Evolutionary conservation across 345 rosid genomes (phyloP).

Genomic region (Citrus sinensis): DNA sequence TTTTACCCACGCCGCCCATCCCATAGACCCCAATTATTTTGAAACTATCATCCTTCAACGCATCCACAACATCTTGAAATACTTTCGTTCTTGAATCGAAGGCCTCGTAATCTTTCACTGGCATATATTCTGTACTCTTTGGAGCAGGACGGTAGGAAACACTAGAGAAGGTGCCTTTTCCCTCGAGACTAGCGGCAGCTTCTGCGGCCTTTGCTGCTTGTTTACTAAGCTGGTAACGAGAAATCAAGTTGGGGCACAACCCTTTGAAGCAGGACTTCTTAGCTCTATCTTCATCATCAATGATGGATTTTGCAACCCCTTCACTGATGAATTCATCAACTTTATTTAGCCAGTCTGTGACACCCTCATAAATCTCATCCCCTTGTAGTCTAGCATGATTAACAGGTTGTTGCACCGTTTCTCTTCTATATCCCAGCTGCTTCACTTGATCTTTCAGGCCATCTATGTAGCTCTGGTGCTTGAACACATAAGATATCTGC

Average conservation of each 20-base stretch:
- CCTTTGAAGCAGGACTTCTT: not conserved
- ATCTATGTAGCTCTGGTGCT: not conserved
- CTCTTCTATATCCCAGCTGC: not conserved
- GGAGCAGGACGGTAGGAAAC: no score
- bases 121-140: no score
- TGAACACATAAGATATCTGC: not conserved
- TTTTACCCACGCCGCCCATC: constrained; percentile 15
- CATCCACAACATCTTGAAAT: not conserved
- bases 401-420: not conserved
- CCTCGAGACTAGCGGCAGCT: not conserved
- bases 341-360: not conserved
- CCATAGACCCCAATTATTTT: constrained; percentile 14
- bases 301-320: not conserved
- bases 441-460: not conserved
- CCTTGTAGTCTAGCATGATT: not conserved
- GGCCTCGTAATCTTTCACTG: no score
- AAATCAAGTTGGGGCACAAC: not conserved
- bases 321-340: not conserved
- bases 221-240: not conserved
- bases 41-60: not conserved
- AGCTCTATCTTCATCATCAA: not conserved
- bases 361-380: not conserved
- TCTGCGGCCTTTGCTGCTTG: not conserved
- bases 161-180: no score
- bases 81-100: not conserved